Evolutionary conservation across 2,329 filamentous ascomycete genomes (phyloP), one percentile per base, ranked within the genome.

Genomic region (Tolypocladium pustulatum): DNA sequence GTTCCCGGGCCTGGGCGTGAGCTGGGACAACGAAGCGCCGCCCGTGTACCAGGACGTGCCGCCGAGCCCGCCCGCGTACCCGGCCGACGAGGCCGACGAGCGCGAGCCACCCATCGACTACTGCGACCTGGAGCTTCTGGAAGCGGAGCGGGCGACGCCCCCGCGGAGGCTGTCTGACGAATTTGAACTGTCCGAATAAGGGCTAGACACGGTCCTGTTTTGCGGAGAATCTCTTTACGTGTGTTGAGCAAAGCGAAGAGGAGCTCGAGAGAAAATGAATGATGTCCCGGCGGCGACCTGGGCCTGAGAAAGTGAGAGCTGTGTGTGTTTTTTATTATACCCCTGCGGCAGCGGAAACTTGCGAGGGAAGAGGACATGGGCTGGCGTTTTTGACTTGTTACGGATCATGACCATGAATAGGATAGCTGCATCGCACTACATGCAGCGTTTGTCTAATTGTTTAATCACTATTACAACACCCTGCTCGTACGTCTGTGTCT

Each of bases 1-100:
- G 75, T 84, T 90, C 60, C 83, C 84, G 25, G 93, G 93, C 22
- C 82, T 96, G 70, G 92, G 93, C 56, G 92, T 99, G 66, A 90
- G 89, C 65, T 99, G 94, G 93, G 93, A 97, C 66, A 93, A 97
- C 74, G 93, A 99, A 77, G 86, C 90, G 68, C 93, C 93, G 15
- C 93, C 93, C 0, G 84, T 95, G 65, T 99, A 99, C 74, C 88
- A 94, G 73, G 91, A 97, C 69, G 91, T 97, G 49, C 92, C 93
- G 0, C 87, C 85, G 2, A 91, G 88, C 66, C 93, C 93, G 55
- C 93, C 93, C 0, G 81, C 78, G 7, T 92, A 92, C 73, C 76
- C 69, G 34, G 59, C 63, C 17, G 61, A 64, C 7, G 70, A 55
- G 37, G 9, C n/a, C n/a, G n/a, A 1, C 38, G 17, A 13, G 20